phyloP scores from a whole-genome alignment of 257 asterid genomes.

The Solanum ossicruentum region DNA sequence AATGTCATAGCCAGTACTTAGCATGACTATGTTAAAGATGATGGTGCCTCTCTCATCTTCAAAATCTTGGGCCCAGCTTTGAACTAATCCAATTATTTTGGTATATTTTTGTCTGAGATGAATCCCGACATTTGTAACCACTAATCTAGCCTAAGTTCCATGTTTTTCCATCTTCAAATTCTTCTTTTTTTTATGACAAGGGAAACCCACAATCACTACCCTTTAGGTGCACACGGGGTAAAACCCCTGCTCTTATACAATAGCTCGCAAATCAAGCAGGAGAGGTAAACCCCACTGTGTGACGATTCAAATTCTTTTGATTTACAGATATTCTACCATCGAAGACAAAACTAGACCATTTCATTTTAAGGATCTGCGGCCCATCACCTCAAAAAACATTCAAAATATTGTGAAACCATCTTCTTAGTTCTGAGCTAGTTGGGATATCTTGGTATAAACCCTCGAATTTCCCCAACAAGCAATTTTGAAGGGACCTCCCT shows the following conservation, averaged over 20 bases:
- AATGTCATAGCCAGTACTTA: too few relatives aligned
- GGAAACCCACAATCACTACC: too few relatives aligned
- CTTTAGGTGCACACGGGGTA: too few relatives aligned
- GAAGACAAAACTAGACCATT: neutral
- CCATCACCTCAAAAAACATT: neutral
- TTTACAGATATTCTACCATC: neutral
- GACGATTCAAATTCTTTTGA: neutral
- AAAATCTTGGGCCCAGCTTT: too few relatives aligned
- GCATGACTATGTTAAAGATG: too few relatives aligned
- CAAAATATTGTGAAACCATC: neutral
- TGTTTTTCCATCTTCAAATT: neutral
- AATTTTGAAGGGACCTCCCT: neutral
- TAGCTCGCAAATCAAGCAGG: too few relatives aligned
- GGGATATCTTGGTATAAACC: neutral
- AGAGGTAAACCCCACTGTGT: too few relatives aligned
- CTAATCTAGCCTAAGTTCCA: neutral
- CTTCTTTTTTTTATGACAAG: too few relatives aligned
- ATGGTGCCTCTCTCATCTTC: too few relatives aligned
- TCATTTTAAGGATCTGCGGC: neutral
- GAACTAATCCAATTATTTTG: neutral
- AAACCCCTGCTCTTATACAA: too few relatives aligned
- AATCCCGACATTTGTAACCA: neutral
- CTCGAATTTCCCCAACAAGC: neutral
- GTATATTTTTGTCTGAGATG: neutral
- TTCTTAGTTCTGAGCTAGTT: neutral